These are phyloP conservation scores for Fragilaria radians DNA, from an alignment of 108 stramenopile species.

Conservation along the genomic window DNA sequence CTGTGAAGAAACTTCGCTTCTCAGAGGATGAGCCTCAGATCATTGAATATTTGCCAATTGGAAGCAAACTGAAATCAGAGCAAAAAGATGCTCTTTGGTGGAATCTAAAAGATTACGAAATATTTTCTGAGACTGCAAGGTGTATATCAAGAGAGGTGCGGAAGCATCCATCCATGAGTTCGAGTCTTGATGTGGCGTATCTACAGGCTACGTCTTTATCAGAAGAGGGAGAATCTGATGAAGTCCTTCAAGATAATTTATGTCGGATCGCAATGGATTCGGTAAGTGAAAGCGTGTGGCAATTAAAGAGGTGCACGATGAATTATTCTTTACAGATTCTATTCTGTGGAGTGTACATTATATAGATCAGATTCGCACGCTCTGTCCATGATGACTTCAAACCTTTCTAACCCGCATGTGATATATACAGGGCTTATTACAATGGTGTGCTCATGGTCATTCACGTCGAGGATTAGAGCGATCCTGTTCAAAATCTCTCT, in stretches of 20 bases:
- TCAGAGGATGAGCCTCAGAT: slow-evolving; percentile 6
- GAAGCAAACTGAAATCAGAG: slow-evolving; percentile 1
- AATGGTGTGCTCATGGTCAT: slow-evolving; percentile 30
- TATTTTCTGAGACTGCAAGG: slow-evolving; percentile 1
- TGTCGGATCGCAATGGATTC: neutral
- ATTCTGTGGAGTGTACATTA: neutral
- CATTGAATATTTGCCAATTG: slow-evolving; percentile 1
- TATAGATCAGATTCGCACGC: neutral
- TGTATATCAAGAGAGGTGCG: slow-evolving; percentile 2
- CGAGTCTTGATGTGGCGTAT: slow-evolving; percentile 5
- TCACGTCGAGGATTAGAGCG: slow-evolving; percentile 33
- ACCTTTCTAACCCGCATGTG: neutral
- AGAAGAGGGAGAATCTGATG: neutral
- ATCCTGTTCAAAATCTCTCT: slow-evolving; percentile 18
- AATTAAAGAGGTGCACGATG: neutral
- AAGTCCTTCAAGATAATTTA: neutral
- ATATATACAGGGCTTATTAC: slow-evolving; percentile 4
- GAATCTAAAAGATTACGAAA: neutral
- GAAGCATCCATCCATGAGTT: neutral
- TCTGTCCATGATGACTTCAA: neutral
- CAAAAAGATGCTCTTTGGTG: slow-evolving; percentile 13
- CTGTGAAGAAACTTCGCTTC: neutral
- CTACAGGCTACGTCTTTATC: neutral
- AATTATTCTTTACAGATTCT: neutral
- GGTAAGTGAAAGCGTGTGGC: neutral